Evolutionary conservation across 2,329 filamentous ascomycete genomes (phyloP), one percentile per base, ranked within the genome.

Genomic region (Aphanocladium album): DNA sequence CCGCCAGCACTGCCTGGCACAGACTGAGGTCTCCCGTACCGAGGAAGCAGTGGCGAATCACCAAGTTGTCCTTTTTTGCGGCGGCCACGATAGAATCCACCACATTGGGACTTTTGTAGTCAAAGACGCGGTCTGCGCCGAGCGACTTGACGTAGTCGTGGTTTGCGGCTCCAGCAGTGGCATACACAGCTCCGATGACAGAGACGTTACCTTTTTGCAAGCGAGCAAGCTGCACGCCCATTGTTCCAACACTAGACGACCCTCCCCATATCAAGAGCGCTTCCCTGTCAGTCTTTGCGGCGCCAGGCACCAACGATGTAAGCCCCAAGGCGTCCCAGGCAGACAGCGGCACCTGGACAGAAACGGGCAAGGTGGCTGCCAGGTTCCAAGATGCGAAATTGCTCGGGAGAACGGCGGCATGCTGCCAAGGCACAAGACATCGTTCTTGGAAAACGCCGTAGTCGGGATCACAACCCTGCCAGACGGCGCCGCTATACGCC

Each of bases 401-500:
- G 9, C 27, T 37, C 0, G 71, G 72, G 58, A 79, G 67, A 4
- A 71, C 67, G 21, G 72, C 56, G 5, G 65, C 73, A 53, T 79
- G 75, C 61, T 76, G 73, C 68, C 74, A 78, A 2, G 74, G 73
- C 3, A 80, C 68, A 12, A 80, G 66, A 3, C 73, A 77, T 1
- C 66, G 66, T 46, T 79, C 74, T 58, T 80, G 79, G 50, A 80
- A 81, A 7, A 69, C 70, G 41, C 82, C 78, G 63, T 82, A 79
- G 67, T 82, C 69, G 2, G 77, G 74, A 23, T 73, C 66, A 21
- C 73, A 77, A 9, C 71, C 71, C 39, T 69, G 78, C 76, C 79
- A 83, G 21, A 75, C 64, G 0, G 67, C 70, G 4, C 72, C 70
- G 0, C 74, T 69, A 53, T 74, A 77, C 16, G 76, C 77, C 1